A percentile compares a stretch with the other conserved stretches of the same genome.
Conservation (phyloP, 768 basidiomycete genomes). For the Lentinula sp. region DNA sequence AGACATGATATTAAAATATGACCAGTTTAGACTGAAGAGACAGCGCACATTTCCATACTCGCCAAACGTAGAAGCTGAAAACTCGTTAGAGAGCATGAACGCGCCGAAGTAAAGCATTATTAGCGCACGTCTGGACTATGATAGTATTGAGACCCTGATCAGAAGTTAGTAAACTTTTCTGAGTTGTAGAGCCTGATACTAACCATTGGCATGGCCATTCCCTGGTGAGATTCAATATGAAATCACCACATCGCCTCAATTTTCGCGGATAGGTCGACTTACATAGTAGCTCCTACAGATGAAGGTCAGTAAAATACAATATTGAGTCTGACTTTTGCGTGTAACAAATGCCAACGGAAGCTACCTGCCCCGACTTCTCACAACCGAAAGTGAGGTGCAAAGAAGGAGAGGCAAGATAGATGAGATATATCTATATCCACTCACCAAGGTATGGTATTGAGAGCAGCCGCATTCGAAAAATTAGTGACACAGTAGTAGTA, state of each 20-base stretch:
- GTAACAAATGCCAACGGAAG: too few relatives aligned
- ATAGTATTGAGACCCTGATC: not conserved
- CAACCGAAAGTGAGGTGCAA: too few relatives aligned
- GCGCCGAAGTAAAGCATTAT: too few relatives aligned
- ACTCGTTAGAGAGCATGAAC: not conserved
- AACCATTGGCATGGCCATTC: slow-evolving; percentile 3
- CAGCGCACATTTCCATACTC: not conserved
- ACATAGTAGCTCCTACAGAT: slow-evolving; percentile 3
- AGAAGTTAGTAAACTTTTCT: not conserved
- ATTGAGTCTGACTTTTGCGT: too few relatives aligned
- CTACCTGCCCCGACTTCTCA: too few relatives aligned
- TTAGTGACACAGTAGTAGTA: slow-evolving; percentile 4
- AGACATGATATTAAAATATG: not conserved
- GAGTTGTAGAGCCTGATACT: not conserved
- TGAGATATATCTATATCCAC: not conserved
- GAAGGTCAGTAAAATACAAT: not conserved
- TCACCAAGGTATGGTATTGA: not conserved
- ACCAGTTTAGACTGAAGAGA: not conserved
- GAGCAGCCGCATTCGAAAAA: not conserved
- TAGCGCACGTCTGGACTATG: not conserved
- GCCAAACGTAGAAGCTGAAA: slow-evolving; percentile 1
- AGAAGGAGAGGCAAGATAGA: not conserved
- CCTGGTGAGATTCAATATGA: not conserved
- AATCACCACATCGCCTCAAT: not conserved
- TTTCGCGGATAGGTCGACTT: not conserved